Evolutionary conservation across 352 stramenopile species (phyloP).

Genomic region (Pythium rishiriense): DNA sequence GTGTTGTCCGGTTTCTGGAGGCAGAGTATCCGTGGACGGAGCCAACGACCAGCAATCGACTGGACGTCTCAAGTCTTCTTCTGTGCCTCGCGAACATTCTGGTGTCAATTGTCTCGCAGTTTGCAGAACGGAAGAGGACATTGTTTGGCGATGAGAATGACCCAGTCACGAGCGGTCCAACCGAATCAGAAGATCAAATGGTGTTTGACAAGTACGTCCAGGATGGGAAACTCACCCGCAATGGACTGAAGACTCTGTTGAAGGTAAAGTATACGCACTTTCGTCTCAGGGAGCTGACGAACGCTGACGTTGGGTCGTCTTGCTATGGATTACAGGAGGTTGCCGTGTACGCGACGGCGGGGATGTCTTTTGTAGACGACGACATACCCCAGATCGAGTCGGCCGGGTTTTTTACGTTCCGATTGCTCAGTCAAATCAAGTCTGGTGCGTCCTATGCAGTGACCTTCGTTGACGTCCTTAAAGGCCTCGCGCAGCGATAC

Average conservation of each 20-base stretch:
- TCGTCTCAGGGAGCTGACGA: background rate
- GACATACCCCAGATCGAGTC: slow-evolving; percentile 42
- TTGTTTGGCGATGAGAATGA: slow-evolving; percentile 42
- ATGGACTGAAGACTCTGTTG: slow-evolving; percentile 27
- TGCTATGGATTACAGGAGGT: background rate
- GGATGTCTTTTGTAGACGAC: slow-evolving; percentile 61
- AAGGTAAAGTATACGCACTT: slow-evolving; percentile 27
- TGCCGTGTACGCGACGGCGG: slow-evolving; percentile 18
- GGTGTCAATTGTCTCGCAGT: slow-evolving; percentile 55
- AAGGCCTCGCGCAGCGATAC: slow-evolving; percentile 58
- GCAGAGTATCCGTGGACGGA: slow-evolving; percentile 40
- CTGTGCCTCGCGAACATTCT: slow-evolving; percentile 73
- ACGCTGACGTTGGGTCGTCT: background rate
- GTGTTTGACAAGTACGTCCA: slow-evolving; percentile 7
- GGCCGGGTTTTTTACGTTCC: slow-evolving; percentile 60
- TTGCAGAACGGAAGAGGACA: slow-evolving; percentile 40
- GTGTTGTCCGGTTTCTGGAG: slow-evolving; percentile 76
- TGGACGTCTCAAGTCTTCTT: slow-evolving; percentile 40
- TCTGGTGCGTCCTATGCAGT: slow-evolving; percentile 36
- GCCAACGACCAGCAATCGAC: slow-evolving; percentile 10
- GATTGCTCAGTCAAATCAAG: slow-evolving; percentile 48
- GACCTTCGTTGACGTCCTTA: slow-evolving; percentile 56
- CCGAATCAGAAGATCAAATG: background rate
- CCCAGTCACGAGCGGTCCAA: background rate
- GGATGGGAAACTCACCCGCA: slow-evolving; percentile 9